These are phyloP conservation scores for Pterocarpus santalinus DNA, from an alignment of 306 rosid genomes.

Conservation along the genomic window DNA sequence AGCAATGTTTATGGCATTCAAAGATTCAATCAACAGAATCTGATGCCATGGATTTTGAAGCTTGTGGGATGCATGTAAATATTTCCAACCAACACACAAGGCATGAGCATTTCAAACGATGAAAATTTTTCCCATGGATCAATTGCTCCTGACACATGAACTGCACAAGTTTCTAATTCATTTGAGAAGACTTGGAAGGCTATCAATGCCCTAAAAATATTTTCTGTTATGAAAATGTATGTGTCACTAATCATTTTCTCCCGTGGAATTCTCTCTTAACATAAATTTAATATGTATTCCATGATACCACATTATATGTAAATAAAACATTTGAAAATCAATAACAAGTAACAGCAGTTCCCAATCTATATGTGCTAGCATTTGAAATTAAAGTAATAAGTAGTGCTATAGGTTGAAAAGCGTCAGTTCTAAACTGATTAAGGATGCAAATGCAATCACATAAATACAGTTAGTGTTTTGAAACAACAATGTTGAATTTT, in stretches of 20 bases:
- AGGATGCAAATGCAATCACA: constrained; percentile 6
- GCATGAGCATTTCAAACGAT: constrained; percentile 21
- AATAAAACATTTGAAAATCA: not conserved
- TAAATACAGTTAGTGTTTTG: not conserved
- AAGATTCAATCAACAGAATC: constrained; percentile 19
- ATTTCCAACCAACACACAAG: constrained; percentile 16
- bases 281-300: not conserved
- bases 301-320: not conserved
- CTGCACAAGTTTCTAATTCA: constrained; percentile 5
- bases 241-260: not conserved
- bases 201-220: not conserved
- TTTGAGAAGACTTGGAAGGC: constrained; percentile 3
- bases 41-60: not conserved
- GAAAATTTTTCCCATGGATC: not conserved
- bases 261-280: not conserved
- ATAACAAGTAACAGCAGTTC: constrained; percentile 1
- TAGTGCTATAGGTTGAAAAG: not conserved
- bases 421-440: not conserved
- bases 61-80: constrained; percentile 4
- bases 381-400: not conserved
- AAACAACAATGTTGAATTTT: not conserved
- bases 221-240: constrained; percentile 7
- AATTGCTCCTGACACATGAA: not conserved
- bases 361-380: not conserved
- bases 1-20: not conserved